Evolutionary conservation across 805 yeast genomes (phyloP).

Genomic region (Pichia membranifaciens): DNA sequence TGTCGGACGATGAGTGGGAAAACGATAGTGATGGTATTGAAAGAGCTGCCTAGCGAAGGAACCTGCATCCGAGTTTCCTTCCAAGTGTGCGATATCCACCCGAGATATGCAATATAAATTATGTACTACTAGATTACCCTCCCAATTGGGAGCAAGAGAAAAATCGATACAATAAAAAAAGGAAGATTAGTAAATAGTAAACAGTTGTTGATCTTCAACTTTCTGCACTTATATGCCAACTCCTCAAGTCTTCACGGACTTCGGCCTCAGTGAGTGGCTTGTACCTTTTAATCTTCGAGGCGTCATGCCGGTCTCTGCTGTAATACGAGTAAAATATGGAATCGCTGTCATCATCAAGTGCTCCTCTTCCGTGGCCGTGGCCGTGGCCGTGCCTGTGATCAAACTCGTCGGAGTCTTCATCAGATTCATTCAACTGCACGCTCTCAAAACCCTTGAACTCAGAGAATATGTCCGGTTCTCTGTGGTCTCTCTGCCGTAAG

Average conservation of each 20-base stretch:
- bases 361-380: not conserved
- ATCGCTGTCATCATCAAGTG: not conserved
- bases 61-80: too few relatives aligned
- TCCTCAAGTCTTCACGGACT: conserved; percentile 33
- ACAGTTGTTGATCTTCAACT: not conserved
- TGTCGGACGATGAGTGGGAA: conserved; percentile 25
- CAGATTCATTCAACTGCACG: not conserved
- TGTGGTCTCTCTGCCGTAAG: not conserved
- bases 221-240: conserved; percentile 32
- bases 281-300: conserved; percentile 6
- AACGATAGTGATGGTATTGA: conserved; percentile 28
- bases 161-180: too few relatives aligned
- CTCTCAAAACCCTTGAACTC: conserved; percentile 7
- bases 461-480: conserved; percentile 7
- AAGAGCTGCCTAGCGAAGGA: conserved; percentile 14
- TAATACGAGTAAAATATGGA: conserved; percentile 1
- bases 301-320: conserved; percentile 1
- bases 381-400: not conserved
- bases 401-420: not conserved
- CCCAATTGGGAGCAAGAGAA: too few relatives aligned
- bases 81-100: too few relatives aligned
- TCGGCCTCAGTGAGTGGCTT: conserved; percentile 28
- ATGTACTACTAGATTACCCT: too few relatives aligned
- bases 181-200: too few relatives aligned
- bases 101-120: too few relatives aligned